Evolutionary conservation across 2,329 filamentous ascomycete species (phyloP).

Genomic region (Triangularia setosa): DNA sequence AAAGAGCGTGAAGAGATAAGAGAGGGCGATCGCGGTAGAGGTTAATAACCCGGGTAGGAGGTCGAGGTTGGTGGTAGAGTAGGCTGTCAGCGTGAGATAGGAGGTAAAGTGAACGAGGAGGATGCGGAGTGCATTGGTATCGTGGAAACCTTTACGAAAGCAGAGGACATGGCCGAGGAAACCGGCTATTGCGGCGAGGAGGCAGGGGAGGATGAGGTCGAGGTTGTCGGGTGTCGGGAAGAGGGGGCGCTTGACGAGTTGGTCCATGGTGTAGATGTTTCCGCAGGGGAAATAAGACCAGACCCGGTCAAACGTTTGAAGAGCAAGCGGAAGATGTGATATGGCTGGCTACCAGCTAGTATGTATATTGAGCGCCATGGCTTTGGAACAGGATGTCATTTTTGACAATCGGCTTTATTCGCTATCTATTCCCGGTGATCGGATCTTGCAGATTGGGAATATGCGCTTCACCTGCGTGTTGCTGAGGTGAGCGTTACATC

Average conservation of each 20-base stretch:
- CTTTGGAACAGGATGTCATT: not conserved
- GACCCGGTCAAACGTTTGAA: not conserved
- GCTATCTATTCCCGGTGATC: not conserved
- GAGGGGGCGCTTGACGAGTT: not conserved
- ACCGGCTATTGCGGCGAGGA: not conserved
- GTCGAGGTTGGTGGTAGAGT: not conserved
- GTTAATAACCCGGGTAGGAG: not conserved
- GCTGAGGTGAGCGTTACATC: not conserved
- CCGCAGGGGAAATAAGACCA: not conserved
- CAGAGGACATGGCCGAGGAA: slow-evolving; percentile 11
- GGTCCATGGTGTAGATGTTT: not conserved
- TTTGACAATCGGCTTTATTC: not conserved
- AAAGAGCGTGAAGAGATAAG: slow-evolving; percentile 25
- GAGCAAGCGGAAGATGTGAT: not conserved
- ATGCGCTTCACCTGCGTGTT: not conserved
- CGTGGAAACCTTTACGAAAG: slow-evolving; percentile 12
- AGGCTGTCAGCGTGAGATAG: not conserved
- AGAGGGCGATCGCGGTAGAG: not conserved
- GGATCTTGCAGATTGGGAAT: not conserved
- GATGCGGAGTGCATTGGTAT: slow-evolving; percentile 5
- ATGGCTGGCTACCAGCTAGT: not conserved
- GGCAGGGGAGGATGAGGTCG: not conserved
- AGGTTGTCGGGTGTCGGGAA: not conserved
- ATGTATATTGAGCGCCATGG: not conserved
- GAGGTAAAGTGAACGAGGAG: not conserved